Percentiles rank a stretch among this genome's conserved stretches.
Evolutionary conservation across 257 asterid genomes (phyloP).

Genomic region (Salvia splendens): DNA sequence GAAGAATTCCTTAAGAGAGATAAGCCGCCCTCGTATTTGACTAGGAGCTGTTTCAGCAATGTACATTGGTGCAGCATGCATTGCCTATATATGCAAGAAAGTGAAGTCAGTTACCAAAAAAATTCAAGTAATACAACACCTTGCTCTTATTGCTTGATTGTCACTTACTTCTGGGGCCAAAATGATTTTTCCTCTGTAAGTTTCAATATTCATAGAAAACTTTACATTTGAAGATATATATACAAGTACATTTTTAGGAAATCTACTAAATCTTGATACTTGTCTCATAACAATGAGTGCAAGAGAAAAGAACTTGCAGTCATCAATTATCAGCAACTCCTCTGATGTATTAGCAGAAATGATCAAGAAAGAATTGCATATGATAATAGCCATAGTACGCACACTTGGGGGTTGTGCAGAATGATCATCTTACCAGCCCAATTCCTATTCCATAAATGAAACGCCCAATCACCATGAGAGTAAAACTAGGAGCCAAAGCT

Average conservation of each 20-base stretch:
- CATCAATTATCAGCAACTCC: conserved; percentile 17
- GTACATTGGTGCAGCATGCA: conserved; percentile 99
- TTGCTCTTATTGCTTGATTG: conserved; percentile 12
- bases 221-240: conserved; percentile 6
- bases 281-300: conserved; percentile 9
- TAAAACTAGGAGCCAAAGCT: conserved; percentile 75
- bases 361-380: not conserved
- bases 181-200: conserved; percentile 22
- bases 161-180: conserved; percentile 21
- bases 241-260: conserved; percentile 6
- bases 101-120: not conserved
- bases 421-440: conserved; percentile 72
- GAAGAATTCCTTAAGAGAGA: conserved; percentile 89
- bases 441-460: conserved; percentile 88
- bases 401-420: not conserved
- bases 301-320: conserved; percentile 11
- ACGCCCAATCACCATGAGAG: conserved; percentile 80
- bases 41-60: conserved; percentile 97
- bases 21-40: conserved; percentile 85
- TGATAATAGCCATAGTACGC: not conserved
- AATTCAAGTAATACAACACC: conserved; percentile 17
- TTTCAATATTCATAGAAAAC: conserved; percentile 13
- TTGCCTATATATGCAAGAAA: conserved; percentile 58
- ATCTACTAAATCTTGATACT: not conserved
- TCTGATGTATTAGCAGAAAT: not conserved